phyloP scores from a whole-genome alignment of 371 early-diverging fungal genomes.

The Ordospora colligata region DNA sequence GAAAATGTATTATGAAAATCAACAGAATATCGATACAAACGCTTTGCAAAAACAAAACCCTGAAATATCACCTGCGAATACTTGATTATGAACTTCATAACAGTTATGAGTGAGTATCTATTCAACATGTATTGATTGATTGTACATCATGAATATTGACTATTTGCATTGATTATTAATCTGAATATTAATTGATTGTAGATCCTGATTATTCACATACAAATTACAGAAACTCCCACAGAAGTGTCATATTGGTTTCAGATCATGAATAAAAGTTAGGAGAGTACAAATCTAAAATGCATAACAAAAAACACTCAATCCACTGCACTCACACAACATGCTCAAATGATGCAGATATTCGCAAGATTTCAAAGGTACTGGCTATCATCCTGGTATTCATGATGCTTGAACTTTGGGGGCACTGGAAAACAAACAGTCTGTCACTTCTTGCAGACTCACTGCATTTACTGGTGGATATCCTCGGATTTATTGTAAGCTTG shows the following conservation, averaged over 20 bases:
- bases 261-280: neutral
- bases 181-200: no score
- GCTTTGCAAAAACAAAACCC: conserved; percentile 5
- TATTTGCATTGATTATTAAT: no score
- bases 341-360: conserved; percentile 44
- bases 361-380: conserved; percentile 36
- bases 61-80: conserved; percentile 21
- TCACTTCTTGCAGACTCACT: conserved; percentile 52
- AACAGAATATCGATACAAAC: conserved; percentile 15
- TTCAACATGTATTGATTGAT: no score
- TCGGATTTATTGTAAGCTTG: conserved; percentile 53
- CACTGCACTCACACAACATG: conserved; percentile 21
- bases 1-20: conserved; percentile 34
- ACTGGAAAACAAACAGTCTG: conserved; percentile 47
- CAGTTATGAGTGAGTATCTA: no score
- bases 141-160: no score
- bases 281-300: neutral
- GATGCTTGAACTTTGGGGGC: conserved; percentile 55
- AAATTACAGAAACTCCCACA: neutral
- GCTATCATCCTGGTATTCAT: conserved; percentile 48
- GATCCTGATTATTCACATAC: no score
- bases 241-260: neutral
- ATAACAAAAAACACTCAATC: neutral
- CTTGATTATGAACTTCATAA: conserved; percentile 9
- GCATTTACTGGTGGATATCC: conserved; percentile 52